These are phyloP conservation scores for Pseudocercospora musae DNA, from an alignment of 2,329 filamentous ascomycete genomes.

Conservation along the genomic window DNA sequence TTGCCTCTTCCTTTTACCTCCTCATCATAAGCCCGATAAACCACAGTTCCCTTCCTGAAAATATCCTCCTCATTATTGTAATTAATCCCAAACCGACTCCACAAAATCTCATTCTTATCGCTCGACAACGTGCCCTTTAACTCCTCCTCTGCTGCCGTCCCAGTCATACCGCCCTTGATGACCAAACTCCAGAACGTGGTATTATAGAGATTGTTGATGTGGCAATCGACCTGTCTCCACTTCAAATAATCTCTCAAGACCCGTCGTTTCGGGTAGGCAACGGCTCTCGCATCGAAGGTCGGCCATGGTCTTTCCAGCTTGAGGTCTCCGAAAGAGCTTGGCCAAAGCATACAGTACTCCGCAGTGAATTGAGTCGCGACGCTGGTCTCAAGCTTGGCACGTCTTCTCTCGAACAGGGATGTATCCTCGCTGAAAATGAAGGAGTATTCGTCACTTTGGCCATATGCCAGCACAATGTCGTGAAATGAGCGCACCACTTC, in stretches of 20 bases:
- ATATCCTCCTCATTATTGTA: constrained; percentile 96
- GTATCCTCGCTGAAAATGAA: constrained; percentile 60
- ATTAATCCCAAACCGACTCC: constrained; percentile 83
- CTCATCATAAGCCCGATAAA: constrained; percentile 58
- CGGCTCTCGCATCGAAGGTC: constrained; percentile 87
- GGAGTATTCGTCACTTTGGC: constrained; percentile 92
- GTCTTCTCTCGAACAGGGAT: constrained; percentile 78
- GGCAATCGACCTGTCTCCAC: constrained; percentile 96
- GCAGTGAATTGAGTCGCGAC: constrained; percentile 91
- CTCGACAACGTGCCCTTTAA: constrained; percentile 77
- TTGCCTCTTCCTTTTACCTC: not conserved
- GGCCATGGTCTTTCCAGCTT: constrained; percentile 72
- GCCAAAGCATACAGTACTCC: constrained; percentile 82
- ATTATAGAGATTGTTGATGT: constrained; percentile 98
- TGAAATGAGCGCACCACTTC: constrained; percentile 79
- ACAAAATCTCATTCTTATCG: constrained; percentile 96
- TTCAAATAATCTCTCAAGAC: constrained; percentile 93
- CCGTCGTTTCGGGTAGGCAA: constrained; percentile 77
- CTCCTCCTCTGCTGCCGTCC: constrained; percentile 74
- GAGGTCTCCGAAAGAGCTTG: constrained; percentile 61
- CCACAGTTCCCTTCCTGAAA: constrained; percentile 86
- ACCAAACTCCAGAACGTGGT: constrained; percentile 94
- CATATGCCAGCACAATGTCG: constrained; percentile 84
- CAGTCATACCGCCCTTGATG: constrained; percentile 69
- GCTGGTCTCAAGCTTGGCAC: constrained; percentile 86